Evolutionary conservation across 495 filamentous ascomycete species (phyloP).

Genomic region (Bryoglossum gracile): DNA sequence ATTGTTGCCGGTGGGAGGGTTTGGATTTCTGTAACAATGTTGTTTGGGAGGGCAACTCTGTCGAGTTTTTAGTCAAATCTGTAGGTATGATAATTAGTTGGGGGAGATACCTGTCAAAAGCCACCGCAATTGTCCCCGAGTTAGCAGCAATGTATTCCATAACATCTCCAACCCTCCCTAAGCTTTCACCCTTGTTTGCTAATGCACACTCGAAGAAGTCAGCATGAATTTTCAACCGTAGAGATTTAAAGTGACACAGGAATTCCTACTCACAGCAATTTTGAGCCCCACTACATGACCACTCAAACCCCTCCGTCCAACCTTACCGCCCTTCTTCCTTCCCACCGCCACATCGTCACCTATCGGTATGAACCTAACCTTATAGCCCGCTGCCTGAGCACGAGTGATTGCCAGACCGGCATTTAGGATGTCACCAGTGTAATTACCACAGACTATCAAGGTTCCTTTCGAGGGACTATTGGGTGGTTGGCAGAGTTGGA

Average conservation of each 20-base stretch:
- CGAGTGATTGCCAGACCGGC: slow-evolving; percentile 56
- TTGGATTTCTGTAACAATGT: slow-evolving; percentile 40
- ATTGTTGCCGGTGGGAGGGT: slow-evolving; percentile 39
- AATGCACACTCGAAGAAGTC: too few relatives aligned
- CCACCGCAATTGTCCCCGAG: slow-evolving; percentile 21
- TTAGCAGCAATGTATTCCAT: slow-evolving; percentile 21
- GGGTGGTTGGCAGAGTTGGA: slow-evolving; percentile 33
- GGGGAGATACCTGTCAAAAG: slow-evolving; percentile 21
- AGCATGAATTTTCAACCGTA: too few relatives aligned
- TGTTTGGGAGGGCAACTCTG: slow-evolving; percentile 18
- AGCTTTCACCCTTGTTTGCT: slow-evolving; percentile 15
- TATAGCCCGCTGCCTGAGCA: slow-evolving; percentile 47
- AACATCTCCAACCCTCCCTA: slow-evolving; percentile 14
- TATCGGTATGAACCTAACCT: slow-evolving; percentile 50
- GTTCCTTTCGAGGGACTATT: slow-evolving; percentile 45
- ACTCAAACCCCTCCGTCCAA: slow-evolving; percentile 51
- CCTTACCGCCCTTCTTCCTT: slow-evolving; percentile 44
- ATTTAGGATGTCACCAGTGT: slow-evolving; percentile 58
- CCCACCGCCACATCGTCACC: slow-evolving; percentile 55
- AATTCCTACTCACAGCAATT: too few relatives aligned
- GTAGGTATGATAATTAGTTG: not conserved
- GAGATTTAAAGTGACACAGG: too few relatives aligned
- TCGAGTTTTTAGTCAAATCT: slow-evolving; percentile 6
- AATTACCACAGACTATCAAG: slow-evolving; percentile 56
- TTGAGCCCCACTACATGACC: slow-evolving; percentile 33